Percentiles rank a stretch among this genome's conserved stretches.
Evolutionary conservation across 345 rosid genomes (phyloP).

Genomic region (Moricandia arvensis): DNA sequence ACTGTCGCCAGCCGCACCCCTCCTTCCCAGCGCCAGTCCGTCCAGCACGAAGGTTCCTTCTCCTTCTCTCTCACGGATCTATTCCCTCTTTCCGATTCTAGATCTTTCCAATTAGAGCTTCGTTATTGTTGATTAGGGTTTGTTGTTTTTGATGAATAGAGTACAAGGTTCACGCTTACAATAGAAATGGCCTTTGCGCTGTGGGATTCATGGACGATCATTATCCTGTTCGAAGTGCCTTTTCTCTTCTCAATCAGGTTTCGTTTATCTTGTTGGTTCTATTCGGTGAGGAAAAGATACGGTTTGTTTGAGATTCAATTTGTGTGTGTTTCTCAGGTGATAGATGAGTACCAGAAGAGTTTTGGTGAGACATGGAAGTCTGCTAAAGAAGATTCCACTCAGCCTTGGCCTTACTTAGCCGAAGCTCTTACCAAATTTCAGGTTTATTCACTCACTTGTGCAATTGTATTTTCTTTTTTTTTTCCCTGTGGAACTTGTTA

Average conservation of each 20-base stretch:
- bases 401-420: no score
- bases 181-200: slow-evolving; percentile 41
- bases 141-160: no score
- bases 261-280: no score
- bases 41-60: slow-evolving; percentile 86
- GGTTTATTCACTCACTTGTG: slow-evolving; percentile 31
- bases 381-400: no score
- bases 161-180: no score
- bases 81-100: no score
- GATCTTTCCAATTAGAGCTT: not conserved
- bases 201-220: slow-evolving; percentile 96
- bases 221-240: slow-evolving; percentile 86
- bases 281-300: not conserved
- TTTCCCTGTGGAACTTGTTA: no score
- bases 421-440: no score
- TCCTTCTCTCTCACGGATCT: slow-evolving; percentile 3
- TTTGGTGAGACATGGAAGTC: no score
- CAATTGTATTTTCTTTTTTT: no score
- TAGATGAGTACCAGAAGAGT: no score
- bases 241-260: no score
- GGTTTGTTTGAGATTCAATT: not conserved
- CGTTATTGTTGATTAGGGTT: slow-evolving; percentile 13
- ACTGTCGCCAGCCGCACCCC: slow-evolving; percentile 95
- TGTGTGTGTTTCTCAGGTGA: not conserved
- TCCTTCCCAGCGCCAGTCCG: slow-evolving; percentile 86